phyloP scores from a whole-genome alignment of 1,139 yeast species.

The Taphrina pruni region DNA sequence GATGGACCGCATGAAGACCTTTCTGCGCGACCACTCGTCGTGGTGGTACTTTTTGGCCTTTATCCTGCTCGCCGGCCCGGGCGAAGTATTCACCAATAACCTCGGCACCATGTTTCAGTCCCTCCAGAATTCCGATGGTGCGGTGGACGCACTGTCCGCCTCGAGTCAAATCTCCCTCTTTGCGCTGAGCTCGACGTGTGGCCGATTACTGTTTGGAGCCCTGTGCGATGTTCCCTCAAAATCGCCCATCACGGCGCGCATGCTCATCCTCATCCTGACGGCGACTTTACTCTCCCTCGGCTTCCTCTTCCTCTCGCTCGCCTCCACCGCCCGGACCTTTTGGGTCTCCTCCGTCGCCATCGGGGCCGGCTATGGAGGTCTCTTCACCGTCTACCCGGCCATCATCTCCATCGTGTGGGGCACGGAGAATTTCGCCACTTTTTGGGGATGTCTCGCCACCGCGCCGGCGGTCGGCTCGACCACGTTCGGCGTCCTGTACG shows the following conservation, averaged over 20 bases:
- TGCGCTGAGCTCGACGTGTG: constrained; percentile 63
- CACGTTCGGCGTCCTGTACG: constrained; percentile 73
- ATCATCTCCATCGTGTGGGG: constrained; percentile 88
- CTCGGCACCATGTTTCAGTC: constrained; percentile 65
- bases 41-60: constrained; percentile 69
- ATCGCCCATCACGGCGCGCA: constrained; percentile 51
- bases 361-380: constrained; percentile 81
- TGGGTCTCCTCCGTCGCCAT: constrained; percentile 59
- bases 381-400: constrained; percentile 85
- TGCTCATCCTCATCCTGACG: constrained; percentile 56
- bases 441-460: constrained; percentile 89
- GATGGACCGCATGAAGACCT: constrained; percentile 48
- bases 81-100: constrained; percentile 85
- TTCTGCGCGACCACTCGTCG: constrained; percentile 68
- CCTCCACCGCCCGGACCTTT: constrained; percentile 47
- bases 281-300: constrained; percentile 54
- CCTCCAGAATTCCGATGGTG: not conserved
- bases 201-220: constrained; percentile 72
- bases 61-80: constrained; percentile 72
- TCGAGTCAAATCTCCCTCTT: constrained; percentile 60
- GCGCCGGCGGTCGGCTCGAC: constrained; percentile 91
- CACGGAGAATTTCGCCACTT: constrained; percentile 82
- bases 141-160: constrained; percentile 1
- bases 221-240: constrained; percentile 60
- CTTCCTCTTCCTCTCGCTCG: constrained; percentile 54